Base-by-base conservation (phyloP, 2,329 filamentous ascomycete species). In the Dendrostoma leiphaemia region DNA sequence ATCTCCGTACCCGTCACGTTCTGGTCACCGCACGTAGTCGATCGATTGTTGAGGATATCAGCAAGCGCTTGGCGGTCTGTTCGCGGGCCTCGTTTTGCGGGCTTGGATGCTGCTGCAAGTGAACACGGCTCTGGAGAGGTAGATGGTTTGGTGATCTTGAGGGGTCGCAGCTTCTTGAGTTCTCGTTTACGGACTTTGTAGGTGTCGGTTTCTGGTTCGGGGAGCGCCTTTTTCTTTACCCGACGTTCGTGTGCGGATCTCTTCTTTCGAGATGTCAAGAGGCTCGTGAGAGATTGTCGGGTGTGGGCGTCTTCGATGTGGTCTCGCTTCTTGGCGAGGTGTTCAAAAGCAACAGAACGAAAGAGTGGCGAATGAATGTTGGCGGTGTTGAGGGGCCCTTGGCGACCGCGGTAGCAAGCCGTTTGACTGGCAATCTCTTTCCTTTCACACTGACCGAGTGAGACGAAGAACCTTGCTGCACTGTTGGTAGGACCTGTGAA, bases 311-410 rank as follows among this genome's bases (percentile, higher is more conserved):
- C n/a, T n/a, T n/a, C n/a, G n/a, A 41, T 59, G 50, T 21, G 48
- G 49, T 62, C 51, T 64, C 34, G 32, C 35, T 67, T 61, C 60
- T 68, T 63, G 67, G 69, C 74, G 48, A 79, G 69, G 35, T 69
- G 67, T 49, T 70, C 64, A 60, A 75, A 74, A 47, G 75, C 74
- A 65, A 81, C 74, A 68, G 82, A 80, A 69, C 86, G 75, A 70
- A 88, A 86, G 64, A 88, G 80, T 73, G 83, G 84, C 62, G 85
- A 89, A 85, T 88, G 84, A 84, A 85, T 78, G 68, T 84, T 86
- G 80, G 68, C 82, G 81, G 72, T 72, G 63, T 68, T 66, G 61
- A 61, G 34, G 51, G 48, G 62, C 50, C 58, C 57, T 48, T 48
- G 21, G 15, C 6, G 19, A 38, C 53, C 54, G 45, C 35, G 46